These are phyloP conservation scores for Torulaspora pretoriensis DNA, from an alignment of 1,139 yeast species.

Conservation along the genomic window DNA sequence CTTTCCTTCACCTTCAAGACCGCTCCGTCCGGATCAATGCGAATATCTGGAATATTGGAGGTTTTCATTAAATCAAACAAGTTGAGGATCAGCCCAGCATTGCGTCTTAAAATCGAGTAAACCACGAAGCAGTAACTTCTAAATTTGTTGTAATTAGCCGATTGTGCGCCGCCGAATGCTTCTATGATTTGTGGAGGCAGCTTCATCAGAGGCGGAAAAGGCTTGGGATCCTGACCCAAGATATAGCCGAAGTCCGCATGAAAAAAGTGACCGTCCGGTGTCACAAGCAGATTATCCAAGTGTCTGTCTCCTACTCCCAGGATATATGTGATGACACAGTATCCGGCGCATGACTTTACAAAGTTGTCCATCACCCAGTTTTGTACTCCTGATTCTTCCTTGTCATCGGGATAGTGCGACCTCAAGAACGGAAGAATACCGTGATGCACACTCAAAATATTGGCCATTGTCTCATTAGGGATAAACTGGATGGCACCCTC, in stretches of 20 bases:
- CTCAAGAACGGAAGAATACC: constrained; percentile 71
- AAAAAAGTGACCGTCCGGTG: constrained; percentile 80
- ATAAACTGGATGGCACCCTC: constrained; percentile 94
- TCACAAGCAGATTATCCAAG: constrained; percentile 74
- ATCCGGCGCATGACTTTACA: constrained; percentile 94
- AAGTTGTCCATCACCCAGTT: constrained; percentile 85
- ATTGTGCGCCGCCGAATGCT: constrained; percentile 93
- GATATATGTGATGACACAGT: constrained; percentile 91
- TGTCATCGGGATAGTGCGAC: constrained; percentile 55
- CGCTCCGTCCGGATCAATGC: constrained; percentile 69
- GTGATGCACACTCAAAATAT: constrained; percentile 66
- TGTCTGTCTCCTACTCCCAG: constrained; percentile 97
- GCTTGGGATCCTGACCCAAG: constrained; percentile 94
- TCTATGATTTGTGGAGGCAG: constrained; percentile 94
- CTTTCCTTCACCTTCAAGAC: constrained; percentile 90
- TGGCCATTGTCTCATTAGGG: constrained; percentile 86
- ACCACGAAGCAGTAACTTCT: constrained; percentile 93
- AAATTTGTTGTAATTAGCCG: constrained; percentile 80
- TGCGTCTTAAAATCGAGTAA: constrained; percentile 82
- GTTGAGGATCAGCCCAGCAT: constrained; percentile 83
- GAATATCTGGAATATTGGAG: constrained; percentile 86
- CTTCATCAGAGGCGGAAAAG: constrained; percentile 98
- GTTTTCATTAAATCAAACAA: constrained; percentile 92
- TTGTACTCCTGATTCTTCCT: constrained; percentile 67
- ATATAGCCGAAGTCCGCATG: constrained; percentile 98